phyloP scores from a whole-genome alignment of 73 alveolate genomes.

The Tetrahymena thermophila region DNA sequence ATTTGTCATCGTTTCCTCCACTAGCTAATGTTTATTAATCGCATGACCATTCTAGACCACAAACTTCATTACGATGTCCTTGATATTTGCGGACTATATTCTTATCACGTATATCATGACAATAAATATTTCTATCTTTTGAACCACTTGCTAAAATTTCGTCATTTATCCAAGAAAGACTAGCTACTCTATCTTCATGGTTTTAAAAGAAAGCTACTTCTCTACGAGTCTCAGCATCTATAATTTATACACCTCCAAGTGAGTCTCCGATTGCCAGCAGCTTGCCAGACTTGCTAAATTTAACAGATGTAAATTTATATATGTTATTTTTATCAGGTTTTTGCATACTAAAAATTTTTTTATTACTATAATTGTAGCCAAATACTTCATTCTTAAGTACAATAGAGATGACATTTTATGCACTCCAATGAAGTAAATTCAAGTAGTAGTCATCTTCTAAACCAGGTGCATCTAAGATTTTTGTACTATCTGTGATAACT shows the following conservation, averaged over 20 bases:
- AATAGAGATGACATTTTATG: conserved; percentile 72
- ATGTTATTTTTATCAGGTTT: conserved; percentile 57
- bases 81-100: conserved; percentile 52
- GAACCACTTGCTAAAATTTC: conserved; percentile 69
- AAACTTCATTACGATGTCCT: conserved; percentile 69
- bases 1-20: conserved; percentile 82
- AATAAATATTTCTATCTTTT: conserved; percentile 60
- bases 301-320: conserved; percentile 71
- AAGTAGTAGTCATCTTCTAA: conserved; percentile 79
- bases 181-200: conserved; percentile 71
- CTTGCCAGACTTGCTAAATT: conserved; percentile 47
- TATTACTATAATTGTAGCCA: conserved; percentile 67
- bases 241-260: conserved; percentile 55
- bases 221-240: conserved; percentile 63
- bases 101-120: conserved; percentile 72
- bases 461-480: conserved; percentile 91
- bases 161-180: conserved; percentile 70
- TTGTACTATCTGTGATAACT: conserved; percentile 69
- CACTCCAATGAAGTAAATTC: conserved; percentile 85
- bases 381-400: conserved; percentile 70
- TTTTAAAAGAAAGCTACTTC: conserved; percentile 60
- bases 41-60: conserved; percentile 64
- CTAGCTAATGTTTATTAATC: conserved; percentile 53
- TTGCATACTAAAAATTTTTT: conserved; percentile 50
- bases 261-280: conserved; percentile 74